phyloP scores from a whole-genome alignment of 2,329 filamentous ascomycete species.

The Alternaria metachromatica region DNA sequence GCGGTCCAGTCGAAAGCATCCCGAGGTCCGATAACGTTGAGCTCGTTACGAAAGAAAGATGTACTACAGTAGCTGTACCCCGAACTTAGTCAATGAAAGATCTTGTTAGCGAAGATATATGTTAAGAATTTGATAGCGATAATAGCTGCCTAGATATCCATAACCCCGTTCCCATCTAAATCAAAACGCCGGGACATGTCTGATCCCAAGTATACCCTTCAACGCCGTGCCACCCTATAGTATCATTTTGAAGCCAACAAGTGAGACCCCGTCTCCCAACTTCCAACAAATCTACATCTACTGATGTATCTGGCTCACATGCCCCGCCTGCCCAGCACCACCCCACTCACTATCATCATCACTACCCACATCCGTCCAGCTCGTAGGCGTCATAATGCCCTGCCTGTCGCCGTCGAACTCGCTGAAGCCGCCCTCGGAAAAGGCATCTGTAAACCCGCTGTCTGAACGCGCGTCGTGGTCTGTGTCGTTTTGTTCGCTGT shows the following conservation, averaged over 20 bases:
- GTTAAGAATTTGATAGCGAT: background rate
- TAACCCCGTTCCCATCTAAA: background rate
- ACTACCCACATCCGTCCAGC: slow-evolving; percentile 51
- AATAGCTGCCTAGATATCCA: background rate
- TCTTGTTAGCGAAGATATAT: background rate
- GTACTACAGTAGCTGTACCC: too few relatives aligned
- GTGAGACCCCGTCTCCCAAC: background rate
- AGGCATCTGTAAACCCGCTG: slow-evolving; percentile 46
- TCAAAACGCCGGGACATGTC: background rate
- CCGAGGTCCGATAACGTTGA: too few relatives aligned
- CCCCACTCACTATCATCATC: slow-evolving; percentile 50
- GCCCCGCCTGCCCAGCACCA: slow-evolving; percentile 31
- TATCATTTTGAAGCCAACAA: slow-evolving; percentile 7
- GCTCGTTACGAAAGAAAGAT: too few relatives aligned
- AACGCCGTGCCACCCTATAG: background rate
- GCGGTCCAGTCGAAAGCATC: too few relatives aligned
- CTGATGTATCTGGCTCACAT: slow-evolving; percentile 34
- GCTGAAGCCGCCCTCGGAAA: slow-evolving; percentile 43
- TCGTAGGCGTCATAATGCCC: slow-evolving; percentile 47
- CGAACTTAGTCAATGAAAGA: background rate
- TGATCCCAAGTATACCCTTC: background rate
- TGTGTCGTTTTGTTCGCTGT: slow-evolving; percentile 31
- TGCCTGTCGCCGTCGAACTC: slow-evolving; percentile 28
- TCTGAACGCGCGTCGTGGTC: slow-evolving; percentile 47
- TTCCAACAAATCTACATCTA: slow-evolving; percentile 1